phyloP scores from a whole-genome alignment of 164 flowering plant species.

The Malania oleifera region DNA sequence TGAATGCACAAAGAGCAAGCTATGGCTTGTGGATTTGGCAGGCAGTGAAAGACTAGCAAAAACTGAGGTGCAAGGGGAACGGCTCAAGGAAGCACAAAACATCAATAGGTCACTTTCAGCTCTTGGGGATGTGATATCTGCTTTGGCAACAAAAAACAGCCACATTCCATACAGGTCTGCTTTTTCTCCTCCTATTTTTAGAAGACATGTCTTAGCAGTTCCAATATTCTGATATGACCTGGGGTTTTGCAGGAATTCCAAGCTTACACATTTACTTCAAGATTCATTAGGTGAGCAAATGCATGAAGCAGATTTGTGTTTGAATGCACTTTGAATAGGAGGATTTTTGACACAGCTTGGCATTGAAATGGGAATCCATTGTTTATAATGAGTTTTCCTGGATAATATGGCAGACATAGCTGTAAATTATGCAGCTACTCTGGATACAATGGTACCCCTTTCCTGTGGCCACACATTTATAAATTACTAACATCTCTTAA shows the following conservation, averaged over 20 bases:
- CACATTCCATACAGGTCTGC: slow-evolving; percentile 80
- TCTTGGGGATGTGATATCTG: slow-evolving; percentile 86
- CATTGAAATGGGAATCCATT: too few relatives aligned
- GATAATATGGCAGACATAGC: too few relatives aligned
- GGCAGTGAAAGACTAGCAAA: slow-evolving; percentile 90
- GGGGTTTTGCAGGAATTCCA: slow-evolving; percentile 68
- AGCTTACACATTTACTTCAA: slow-evolving; percentile 86
- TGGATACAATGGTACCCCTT: too few relatives aligned
- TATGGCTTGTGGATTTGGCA: slow-evolving; percentile 92
- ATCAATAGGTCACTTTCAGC: slow-evolving; percentile 88
- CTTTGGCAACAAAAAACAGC: slow-evolving; percentile 76
- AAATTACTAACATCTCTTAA: too few relatives aligned
- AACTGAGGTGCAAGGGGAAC: slow-evolving; percentile 83
- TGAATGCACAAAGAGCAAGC: slow-evolving; percentile 86
- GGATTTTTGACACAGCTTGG: too few relatives aligned
- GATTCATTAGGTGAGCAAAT: slow-evolving; percentile 88
- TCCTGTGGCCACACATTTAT: too few relatives aligned
- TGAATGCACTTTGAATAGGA: too few relatives aligned
- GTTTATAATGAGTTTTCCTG: too few relatives aligned
- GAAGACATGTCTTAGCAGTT: too few relatives aligned
- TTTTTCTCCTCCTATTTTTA: not conserved
- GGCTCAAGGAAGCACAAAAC: slow-evolving; percentile 88
- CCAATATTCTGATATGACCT: not conserved
- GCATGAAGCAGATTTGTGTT: too few relatives aligned
- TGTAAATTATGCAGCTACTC: too few relatives aligned